Evolutionary conservation across 2,329 filamentous ascomycete genomes (phyloP), one percentile per base, ranked within the genome.

Genomic region (Mycosphaerelloides madeirae): DNA sequence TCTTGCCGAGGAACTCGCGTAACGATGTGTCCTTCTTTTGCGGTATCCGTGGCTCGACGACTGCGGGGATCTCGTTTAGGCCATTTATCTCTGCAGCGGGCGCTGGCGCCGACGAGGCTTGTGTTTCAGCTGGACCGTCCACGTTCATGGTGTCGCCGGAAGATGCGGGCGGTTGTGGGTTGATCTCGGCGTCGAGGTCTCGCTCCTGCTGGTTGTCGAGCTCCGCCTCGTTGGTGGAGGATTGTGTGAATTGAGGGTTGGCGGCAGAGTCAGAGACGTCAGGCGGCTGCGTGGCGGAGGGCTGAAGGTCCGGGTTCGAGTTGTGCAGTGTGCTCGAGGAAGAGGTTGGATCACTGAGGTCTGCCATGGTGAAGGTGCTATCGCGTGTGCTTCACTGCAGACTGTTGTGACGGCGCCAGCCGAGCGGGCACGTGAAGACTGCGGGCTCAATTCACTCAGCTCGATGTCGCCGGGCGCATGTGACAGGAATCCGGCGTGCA

Each of bases 1-100:
- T 97, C 75, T 95, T 96, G 53, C 79, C 79, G 14, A 98, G 69
- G 63, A 98, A 96, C 68, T 97, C 91, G 62, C 90, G 85, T 54
- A 98, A 72, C 31, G 86, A 95, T 15, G 85, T 84, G 69, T 98
- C 93, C 70, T 97, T 97, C 65, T 89, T 87, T 41, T 84, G 83
- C 1, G 85, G 83, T 52, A 87, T 72, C 60, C 79, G 80, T 31
- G 81, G 59, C 43, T 62, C 60, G 36, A 56, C 68, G 32, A 75
- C 66, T 5, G 75, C 48, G 16, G 61, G 59, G 19, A 55, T 50
- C 39, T 43, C 25, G 85, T 93, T 38, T 8, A 53, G 22, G 3
- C 48, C 53, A n/a, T 84, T 84, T 68, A 96, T 89, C 67, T 95
- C 95, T 63, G 87, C 85, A 39, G 82, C 83, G 2, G 84, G 80